These are phyloP conservation scores for Pyricularia grisea DNA, from an alignment of 2,329 filamentous ascomycete species.

Conservation along the genomic window DNA sequence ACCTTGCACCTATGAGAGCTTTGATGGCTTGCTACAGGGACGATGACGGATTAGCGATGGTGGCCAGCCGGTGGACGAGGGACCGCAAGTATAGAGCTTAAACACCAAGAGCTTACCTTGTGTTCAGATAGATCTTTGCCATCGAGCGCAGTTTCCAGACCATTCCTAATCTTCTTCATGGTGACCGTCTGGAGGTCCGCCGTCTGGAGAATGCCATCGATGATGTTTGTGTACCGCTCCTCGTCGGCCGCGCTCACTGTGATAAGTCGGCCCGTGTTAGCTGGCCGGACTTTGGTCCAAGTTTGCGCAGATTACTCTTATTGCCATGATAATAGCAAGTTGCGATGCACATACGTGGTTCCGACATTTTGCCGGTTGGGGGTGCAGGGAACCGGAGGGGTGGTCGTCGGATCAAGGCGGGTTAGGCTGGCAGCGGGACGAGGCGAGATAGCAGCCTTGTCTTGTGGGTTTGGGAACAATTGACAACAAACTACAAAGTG, in stretches of 20 bases:
- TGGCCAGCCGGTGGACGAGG: neutral
- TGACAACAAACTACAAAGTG: neutral
- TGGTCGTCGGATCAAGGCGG: neutral
- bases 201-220: conserved; percentile 48
- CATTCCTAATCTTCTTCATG: conserved; percentile 51
- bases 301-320: neutral
- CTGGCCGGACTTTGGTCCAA: neutral
- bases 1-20: conserved; percentile 61
- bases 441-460: neutral
- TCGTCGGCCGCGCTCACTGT: conserved; percentile 41
- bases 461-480: neutral
- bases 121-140: conserved; percentile 49
- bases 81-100: neutral
- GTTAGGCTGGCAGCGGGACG: neutral
- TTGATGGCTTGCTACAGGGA: conserved; percentile 55
- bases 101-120: conserved; percentile 37
- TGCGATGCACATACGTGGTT: neutral
- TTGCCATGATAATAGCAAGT: neutral
- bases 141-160: conserved; percentile 42
- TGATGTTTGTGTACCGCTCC: conserved; percentile 44
- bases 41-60: neutral
- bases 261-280: neutral
- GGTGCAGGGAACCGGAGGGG: neutral
- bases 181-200: conserved; percentile 55
- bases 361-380: conserved; percentile 3